phyloP scores from a whole-genome alignment of 2,329 filamentous ascomycete genomes.

The Dothiorella sarmentorum region DNA sequence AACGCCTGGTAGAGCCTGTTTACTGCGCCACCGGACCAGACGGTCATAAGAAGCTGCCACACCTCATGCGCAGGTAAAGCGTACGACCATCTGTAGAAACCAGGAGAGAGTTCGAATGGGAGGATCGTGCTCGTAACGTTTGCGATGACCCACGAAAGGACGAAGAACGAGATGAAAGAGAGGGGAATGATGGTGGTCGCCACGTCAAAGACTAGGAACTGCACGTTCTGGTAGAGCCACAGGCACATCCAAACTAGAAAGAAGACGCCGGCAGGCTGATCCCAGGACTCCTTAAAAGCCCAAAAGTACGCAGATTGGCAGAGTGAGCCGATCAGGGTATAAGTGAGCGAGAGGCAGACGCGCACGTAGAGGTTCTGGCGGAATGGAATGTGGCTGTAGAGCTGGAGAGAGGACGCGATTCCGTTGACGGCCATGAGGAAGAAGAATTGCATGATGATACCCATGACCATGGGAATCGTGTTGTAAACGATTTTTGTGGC shows the following conservation, averaged over 20 bases:
- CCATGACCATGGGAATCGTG: slow-evolving; percentile 43
- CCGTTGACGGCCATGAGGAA: slow-evolving; percentile 47
- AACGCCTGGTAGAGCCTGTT: slow-evolving; percentile 39
- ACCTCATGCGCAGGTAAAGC: slow-evolving; percentile 38
- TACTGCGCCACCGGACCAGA: slow-evolving; percentile 44
- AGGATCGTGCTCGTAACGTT: slow-evolving; percentile 42
- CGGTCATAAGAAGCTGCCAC: slow-evolving; percentile 38
- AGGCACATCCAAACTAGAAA: slow-evolving; percentile 39
- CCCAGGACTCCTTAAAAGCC: slow-evolving; percentile 41
- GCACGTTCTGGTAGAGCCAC: slow-evolving; percentile 43
- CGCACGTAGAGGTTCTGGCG: slow-evolving; percentile 27
- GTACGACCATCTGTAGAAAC: slow-evolving; percentile 39
- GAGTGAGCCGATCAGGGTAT: slow-evolving; percentile 35
- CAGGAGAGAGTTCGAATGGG: slow-evolving; percentile 40
- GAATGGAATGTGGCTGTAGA: slow-evolving; percentile 23
- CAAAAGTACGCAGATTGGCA: slow-evolving; percentile 40
- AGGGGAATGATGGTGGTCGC: slow-evolving; percentile 39
- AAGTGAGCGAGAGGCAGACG: slow-evolving; percentile 29
- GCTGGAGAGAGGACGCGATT: slow-evolving; percentile 29
- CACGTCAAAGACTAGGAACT: slow-evolving; percentile 42
- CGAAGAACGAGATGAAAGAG: slow-evolving; percentile 40
- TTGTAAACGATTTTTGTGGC: slow-evolving; percentile 45
- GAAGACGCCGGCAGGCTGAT: slow-evolving; percentile 37
- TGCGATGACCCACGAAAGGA: slow-evolving; percentile 43
- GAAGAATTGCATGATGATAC: slow-evolving; percentile 49